Evolutionary conservation across 768 basidiomycete genomes (phyloP).

Genomic region (Roridomyces roridus): DNA sequence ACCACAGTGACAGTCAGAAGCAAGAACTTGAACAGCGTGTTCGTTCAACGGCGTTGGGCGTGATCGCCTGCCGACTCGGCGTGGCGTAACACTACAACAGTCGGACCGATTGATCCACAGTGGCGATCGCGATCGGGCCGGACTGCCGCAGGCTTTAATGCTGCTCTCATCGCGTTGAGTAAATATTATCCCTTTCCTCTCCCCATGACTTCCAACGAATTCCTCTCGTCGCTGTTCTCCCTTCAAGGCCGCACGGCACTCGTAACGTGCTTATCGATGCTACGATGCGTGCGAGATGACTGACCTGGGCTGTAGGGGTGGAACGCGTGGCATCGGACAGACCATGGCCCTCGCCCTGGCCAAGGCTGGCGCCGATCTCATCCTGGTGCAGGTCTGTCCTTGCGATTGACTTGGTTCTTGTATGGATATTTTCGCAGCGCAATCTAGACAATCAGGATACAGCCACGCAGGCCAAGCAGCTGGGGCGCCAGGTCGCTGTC

Average conservation of each 20-base stretch:
- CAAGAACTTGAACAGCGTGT: no score
- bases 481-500: conserved; percentile 22
- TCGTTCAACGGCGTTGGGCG: no score
- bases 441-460: conserved; percentile 22
- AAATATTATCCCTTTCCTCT: neutral
- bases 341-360: conserved; percentile 27
- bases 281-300: neutral
- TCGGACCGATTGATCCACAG: no score
- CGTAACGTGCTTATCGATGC: conserved; percentile 8
- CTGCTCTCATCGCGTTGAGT: no score
- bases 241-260: conserved; percentile 23
- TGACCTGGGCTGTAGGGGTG: conserved; percentile 13
- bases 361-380: conserved; percentile 27
- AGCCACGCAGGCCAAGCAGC: conserved; percentile 5
- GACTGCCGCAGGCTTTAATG: no score
- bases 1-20: no score
- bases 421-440: conserved; percentile 4
- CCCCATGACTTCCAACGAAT: conserved; percentile 9
- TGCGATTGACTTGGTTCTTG: neutral
- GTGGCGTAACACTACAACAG: no score
- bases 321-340: conserved; percentile 30
- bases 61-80: no score
- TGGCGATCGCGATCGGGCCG: no score
- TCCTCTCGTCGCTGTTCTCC: conserved; percentile 16
- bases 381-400: conserved; percentile 27